Conservation (phyloP, 2,329 filamentous ascomycete genomes). For the Aspergillus aculeatinus region DNA sequence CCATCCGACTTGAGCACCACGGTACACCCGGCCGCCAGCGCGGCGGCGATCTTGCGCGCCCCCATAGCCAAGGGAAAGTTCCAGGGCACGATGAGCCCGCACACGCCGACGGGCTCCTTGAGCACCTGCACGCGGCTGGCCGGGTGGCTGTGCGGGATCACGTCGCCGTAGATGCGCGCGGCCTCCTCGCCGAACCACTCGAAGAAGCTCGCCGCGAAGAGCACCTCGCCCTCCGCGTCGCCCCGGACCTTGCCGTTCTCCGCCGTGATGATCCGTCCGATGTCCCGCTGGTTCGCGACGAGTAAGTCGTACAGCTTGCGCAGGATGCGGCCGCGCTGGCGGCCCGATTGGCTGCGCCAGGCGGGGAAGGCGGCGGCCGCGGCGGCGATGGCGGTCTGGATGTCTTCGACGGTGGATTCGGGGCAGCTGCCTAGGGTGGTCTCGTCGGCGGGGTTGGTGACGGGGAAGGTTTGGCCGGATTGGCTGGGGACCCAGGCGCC, state of each 20-base stretch:
- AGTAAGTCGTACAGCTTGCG: slow-evolving; percentile 64
- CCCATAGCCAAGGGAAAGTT: slow-evolving; percentile 57
- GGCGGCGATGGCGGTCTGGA: slow-evolving; percentile 72
- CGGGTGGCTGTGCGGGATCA: slow-evolving; percentile 55
- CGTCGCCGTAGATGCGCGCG: slow-evolving; percentile 55
- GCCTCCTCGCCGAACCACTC: slow-evolving; percentile 63
- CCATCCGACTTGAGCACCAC: slow-evolving; percentile 84
- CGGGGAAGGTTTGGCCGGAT: slow-evolving; percentile 84
- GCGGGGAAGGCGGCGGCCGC: slow-evolving; percentile 65
- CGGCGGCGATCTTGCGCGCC: slow-evolving; percentile 50
- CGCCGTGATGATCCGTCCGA: slow-evolving; percentile 62
- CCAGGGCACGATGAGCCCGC: slow-evolving; percentile 65
- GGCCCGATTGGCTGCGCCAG: slow-evolving; percentile 58
- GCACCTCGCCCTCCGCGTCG: slow-evolving; percentile 56
- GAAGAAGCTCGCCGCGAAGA: slow-evolving; percentile 57
- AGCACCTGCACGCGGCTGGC: slow-evolving; percentile 58
- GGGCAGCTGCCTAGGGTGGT: slow-evolving; percentile 74
- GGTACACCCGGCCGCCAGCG: slow-evolving; percentile 83
- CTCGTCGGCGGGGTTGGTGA: slow-evolving; percentile 76
- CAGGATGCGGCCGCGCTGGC: slow-evolving; percentile 58
- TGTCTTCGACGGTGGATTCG: slow-evolving; percentile 72
- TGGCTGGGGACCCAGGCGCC: slow-evolving; percentile 81
- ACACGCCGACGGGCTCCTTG: slow-evolving; percentile 64
- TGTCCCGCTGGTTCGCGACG: slow-evolving; percentile 60
- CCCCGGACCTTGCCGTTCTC: slow-evolving; percentile 65